Evolutionary conservation across 1,284 basidiomycete genomes (phyloP).

Genomic region (Amylostereum chailletii): DNA sequence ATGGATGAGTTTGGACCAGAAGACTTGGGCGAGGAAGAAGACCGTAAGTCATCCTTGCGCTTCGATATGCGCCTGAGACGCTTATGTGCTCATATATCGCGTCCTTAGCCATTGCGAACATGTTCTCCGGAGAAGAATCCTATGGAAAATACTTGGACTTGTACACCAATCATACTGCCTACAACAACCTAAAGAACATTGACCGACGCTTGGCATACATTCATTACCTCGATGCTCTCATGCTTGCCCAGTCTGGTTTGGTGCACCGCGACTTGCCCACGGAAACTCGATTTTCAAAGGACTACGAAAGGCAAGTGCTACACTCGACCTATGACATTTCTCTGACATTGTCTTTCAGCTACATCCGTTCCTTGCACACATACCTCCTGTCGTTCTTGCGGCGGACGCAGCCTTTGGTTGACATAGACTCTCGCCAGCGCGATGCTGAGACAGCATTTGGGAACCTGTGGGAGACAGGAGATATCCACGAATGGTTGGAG

Average conservation of each 20-base stretch:
- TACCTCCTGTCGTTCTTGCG: constrained; percentile 87
- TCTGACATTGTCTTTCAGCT: constrained; percentile 35
- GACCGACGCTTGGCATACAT: constrained; percentile 79
- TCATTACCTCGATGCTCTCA: constrained; percentile 83
- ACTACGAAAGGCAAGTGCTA: constrained; percentile 66
- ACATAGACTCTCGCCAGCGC: constrained; percentile 64
- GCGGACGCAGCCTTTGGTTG: constrained; percentile 82
- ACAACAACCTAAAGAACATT: constrained; percentile 83
- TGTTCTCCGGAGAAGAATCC: constrained; percentile 94
- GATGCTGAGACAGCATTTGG: constrained; percentile 68
- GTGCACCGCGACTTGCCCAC: constrained; percentile 68
- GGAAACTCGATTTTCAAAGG: constrained; percentile 65
- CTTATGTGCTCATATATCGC: constrained; percentile 8
- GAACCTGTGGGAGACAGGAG: constrained; percentile 70
- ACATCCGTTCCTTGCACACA: constrained; percentile 73
- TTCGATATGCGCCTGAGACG: too few relatives aligned
- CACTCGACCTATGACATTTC: not conserved
- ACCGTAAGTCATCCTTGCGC: constrained; percentile 44
- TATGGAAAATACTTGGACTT: constrained; percentile 95
- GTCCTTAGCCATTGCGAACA: constrained; percentile 66
- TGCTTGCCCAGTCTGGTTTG: constrained; percentile 43
- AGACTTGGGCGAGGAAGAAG: constrained; percentile 71
- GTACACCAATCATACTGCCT: constrained; percentile 81
- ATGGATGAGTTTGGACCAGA: constrained; percentile 68
- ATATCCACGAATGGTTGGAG: constrained; percentile 75